Evolutionary conservation across 1,284 basidiomycete genomes (phyloP), one percentile per base, ranked within the genome.

Genomic region (Cryptococcus hybrid): DNA sequence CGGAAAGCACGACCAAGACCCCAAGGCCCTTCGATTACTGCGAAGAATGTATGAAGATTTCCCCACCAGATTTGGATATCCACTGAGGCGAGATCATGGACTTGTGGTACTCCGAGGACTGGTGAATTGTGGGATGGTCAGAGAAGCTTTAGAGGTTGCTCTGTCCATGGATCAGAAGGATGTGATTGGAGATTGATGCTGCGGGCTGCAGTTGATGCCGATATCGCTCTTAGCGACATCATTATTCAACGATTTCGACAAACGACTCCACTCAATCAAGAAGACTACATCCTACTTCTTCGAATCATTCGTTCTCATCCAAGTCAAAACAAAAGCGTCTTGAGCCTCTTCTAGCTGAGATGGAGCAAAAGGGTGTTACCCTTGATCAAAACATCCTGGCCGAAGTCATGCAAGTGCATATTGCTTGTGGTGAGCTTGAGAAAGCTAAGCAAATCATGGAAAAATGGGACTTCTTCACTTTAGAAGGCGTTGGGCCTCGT

Each of bases 1-100:
- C 54, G 1, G 34, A 39, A 12, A 39, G 37, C 11, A 42, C 36
- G 50, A 38, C 55, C 3, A 35, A 24, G 13, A 45, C 42, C 9
- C 55, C 2, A 38, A n/a, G 3, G 54, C 57, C 3, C 35, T 61
- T 5, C 15, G 36, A 15, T 48, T 66, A 13, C 56, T 64, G n/a
- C 48, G 55, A 30, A 47, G 55, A 40, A 55, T 66, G 7, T 63
- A 56, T 42, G 54, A 39, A 13, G 64, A 66, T 50, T 37, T 59
- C 11, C 47, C 42, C 3, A 40, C 39, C 13, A 45, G 51, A 9
- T 59, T 59, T 24, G 59, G 55, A n/a, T 54, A 61, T 39, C 11
- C 38, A 5, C 35, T 52, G 4, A 15, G 43, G 15, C 43, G 38
- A 9, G 38, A 36, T n/a, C 51, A 54, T 35, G 51, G 50, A 35